Evolutionary conservation across 306 rosid genomes (phyloP).

Genomic region (Macrotyloma uniflorum): DNA sequence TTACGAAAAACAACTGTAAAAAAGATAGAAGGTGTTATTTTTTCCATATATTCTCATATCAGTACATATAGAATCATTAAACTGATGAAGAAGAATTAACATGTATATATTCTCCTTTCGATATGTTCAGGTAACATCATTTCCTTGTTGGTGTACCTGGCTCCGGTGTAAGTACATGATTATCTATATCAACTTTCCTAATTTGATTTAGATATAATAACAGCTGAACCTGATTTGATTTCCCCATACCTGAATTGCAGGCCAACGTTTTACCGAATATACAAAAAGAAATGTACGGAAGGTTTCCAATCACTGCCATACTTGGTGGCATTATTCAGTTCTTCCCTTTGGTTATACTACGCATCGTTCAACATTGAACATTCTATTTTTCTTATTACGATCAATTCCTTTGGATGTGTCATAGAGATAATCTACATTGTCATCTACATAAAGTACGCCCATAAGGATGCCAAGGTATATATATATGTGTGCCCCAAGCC

Average conservation of each 20-base stretch:
- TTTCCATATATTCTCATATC: background rate
- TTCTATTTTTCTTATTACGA: conserved; percentile 57
- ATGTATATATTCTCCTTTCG: background rate
- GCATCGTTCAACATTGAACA: conserved; percentile 45
- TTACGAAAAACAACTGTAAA: background rate
- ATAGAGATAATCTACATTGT: conserved; percentile 59
- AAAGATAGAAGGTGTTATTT: background rate
- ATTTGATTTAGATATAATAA: background rate
- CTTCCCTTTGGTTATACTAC: conserved; percentile 73
- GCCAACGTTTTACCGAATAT: conserved; percentile 67
- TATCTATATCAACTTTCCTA: background rate
- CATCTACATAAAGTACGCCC: conserved; percentile 57
- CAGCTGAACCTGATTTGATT: background rate
- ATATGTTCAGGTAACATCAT: conserved; percentile 60
- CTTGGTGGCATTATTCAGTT: conserved; percentile 75
- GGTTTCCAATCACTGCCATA: conserved; percentile 77
- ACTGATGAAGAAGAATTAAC: background rate
- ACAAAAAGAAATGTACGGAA: conserved; percentile 65
- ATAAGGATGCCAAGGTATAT: conserved; percentile 56
- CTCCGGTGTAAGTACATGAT: conserved; percentile 72
- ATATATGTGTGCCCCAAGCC: background rate
- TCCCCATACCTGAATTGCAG: conserved; percentile 33
- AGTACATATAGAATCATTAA: background rate
- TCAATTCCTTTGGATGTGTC: conserved; percentile 68
- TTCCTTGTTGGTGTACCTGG: conserved; percentile 75